A percentile compares a stretch with the other conserved stretches of the same genome.
These are phyloP conservation scores for Penicillium glabrum DNA, from an alignment of 2,329 filamentous ascomycete genomes.

Conservation along the genomic window DNA sequence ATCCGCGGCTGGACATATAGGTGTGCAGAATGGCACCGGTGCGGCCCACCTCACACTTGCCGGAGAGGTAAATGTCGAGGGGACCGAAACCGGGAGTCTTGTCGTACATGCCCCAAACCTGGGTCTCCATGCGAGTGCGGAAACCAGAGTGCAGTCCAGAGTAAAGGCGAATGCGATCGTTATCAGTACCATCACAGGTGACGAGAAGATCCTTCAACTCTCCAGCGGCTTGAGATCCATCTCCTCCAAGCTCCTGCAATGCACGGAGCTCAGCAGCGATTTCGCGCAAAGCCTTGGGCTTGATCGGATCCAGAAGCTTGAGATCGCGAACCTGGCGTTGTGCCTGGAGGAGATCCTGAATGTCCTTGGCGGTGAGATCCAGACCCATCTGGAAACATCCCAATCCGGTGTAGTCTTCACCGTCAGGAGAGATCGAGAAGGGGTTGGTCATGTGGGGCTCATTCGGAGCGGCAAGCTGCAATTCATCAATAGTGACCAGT, in stretches of 20 bases:
- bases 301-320: conserved; percentile 1
- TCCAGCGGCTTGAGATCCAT: not conserved
- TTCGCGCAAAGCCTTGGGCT: not conserved
- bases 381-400: conserved; percentile 4
- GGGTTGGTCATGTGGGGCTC: conserved; percentile 1
- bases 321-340: conserved; percentile 1
- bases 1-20: conserved; percentile 1
- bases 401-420: not conserved
- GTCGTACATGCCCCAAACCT: conserved; percentile 5
- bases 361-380: not conserved
- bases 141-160: conserved; percentile 2
- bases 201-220: not conserved
- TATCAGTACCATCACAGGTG: not conserved
- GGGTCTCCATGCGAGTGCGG: conserved; percentile 5
- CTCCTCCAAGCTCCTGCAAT: not conserved
- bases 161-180: conserved; percentile 1
- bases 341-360: conserved; percentile 2
- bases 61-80: conserved; percentile 2
- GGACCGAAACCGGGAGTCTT: not conserved
- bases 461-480: not conserved
- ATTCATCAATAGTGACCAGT: not conserved
- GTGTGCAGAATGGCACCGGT: conserved; percentile 2
- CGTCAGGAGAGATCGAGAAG: not conserved
- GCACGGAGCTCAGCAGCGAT: not conserved
- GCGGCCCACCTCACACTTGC: not conserved